Evolutionary conservation across 176 grass and related monocot species (phyloP), one percentile per base, ranked within the genome.

Genomic region (Rhynchospora breviuscula): DNA sequence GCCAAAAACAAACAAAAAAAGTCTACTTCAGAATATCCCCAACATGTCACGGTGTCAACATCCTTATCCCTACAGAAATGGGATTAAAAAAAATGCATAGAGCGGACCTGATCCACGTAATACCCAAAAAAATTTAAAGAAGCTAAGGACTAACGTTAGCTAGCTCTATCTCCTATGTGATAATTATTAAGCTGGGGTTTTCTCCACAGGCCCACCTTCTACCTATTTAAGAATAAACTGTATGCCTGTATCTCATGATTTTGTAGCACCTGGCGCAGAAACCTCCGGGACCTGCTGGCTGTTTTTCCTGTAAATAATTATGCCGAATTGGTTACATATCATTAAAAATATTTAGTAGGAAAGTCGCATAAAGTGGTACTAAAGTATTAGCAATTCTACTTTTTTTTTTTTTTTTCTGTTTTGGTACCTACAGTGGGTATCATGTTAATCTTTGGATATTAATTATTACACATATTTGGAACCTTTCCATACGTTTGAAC

Each of bases 221-320:
- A 0, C 6, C 14, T 70, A 10, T 6, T 77, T 23, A 56, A 29
- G 9, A 54, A 53, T 54, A 21, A 53, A 26, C 2, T 1, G 26
- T 21, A 17, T 13, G 1, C n/a, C 23, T 56, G 2, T 77, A 56
- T 56, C 73, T 56, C 62, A 12, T 17, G 44, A n/a, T n/a, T n/a
- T 67, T 7, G 62, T 44, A 53, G n/a, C 61, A 67, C 11, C 61
- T 9, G 44, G 51, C 49, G 80, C 25, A 18, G 44, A 29, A 53
- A 51, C 45, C 23, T 82, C 21, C 6, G 26, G 13, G 22, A 14
- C 40, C 13, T 63, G 80, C 80, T 66, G 80, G 59, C 67, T 59
- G 3, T 67, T 82, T 82, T 67, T 82, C 60, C 80, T 82, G 57
- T 44, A 18, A 82, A 64, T 17, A 7, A 11, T 82, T 49, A 67